Evolutionary conservation across 352 stramenopile species (phyloP).

Genomic region (Phytophthora chlamydospora): DNA sequence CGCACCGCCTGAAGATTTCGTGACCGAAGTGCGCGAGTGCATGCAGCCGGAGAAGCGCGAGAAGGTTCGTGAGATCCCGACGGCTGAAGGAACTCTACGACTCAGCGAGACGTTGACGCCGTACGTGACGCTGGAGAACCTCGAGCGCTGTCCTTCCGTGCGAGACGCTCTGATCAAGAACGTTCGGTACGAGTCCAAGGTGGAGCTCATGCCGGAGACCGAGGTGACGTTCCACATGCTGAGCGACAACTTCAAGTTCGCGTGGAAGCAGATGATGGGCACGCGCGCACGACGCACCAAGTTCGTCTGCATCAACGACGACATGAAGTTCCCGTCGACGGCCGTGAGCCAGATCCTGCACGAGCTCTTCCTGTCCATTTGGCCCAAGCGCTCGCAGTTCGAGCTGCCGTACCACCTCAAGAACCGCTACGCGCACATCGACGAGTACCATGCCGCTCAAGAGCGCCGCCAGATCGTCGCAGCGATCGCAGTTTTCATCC

Average conservation of each 20-base stretch:
- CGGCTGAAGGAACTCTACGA: conserved; percentile 58
- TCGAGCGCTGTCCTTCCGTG: conserved; percentile 59
- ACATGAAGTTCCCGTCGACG: conserved; percentile 91
- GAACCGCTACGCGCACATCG: conserved; percentile 86
- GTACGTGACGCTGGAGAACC: conserved; percentile 69
- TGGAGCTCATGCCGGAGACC: conserved; percentile 76
- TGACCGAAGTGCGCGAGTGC: conserved; percentile 71
- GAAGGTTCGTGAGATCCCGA: conserved; percentile 70
- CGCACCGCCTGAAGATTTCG: conserved; percentile 69
- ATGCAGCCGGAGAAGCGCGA: conserved; percentile 74
- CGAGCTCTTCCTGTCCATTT: conserved; percentile 94
- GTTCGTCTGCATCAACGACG: conserved; percentile 97
- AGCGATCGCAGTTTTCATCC: conserved; percentile 33
- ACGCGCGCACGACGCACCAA: conserved; percentile 92
- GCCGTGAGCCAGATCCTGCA: conserved; percentile 86
- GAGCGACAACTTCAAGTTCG: conserved; percentile 90
- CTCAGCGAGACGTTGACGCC: conserved; percentile 79
- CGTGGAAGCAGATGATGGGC: conserved; percentile 92
- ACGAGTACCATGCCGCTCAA: conserved; percentile 70
- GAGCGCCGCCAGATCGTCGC: conserved; percentile 50
- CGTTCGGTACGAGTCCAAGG: conserved; percentile 64
- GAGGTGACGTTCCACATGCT: conserved; percentile 97
- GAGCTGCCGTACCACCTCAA: conserved; percentile 90
- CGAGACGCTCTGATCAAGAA: conserved; percentile 63
- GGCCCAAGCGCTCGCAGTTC: conserved; percentile 91